Percentiles rank a stretch among this genome's conserved stretches.
Evolutionary conservation across 2,329 filamentous ascomycete genomes (phyloP).

Genomic region (Alternaria ventricosa): DNA sequence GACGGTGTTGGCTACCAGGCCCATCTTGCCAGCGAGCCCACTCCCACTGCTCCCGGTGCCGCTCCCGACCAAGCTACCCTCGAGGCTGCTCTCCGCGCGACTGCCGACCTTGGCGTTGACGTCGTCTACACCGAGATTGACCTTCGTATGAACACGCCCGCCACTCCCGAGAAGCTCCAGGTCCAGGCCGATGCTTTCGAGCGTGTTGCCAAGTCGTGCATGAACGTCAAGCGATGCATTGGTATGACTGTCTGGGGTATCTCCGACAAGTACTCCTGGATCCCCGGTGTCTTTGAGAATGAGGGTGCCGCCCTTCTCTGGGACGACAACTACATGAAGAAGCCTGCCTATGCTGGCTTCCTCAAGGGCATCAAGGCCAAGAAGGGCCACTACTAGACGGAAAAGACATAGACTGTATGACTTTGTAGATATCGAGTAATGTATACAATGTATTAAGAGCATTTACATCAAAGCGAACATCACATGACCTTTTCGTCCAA

Average conservation of each 20-base stretch:
- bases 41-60: constrained; percentile 49
- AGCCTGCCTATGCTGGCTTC: constrained; percentile 45
- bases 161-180: constrained; percentile 50
- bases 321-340: constrained; percentile 43
- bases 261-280: constrained; percentile 51
- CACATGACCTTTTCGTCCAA: neutral
- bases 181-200: constrained; percentile 59
- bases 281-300: constrained; percentile 46
- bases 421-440: neutral
- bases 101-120: constrained; percentile 61
- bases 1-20: constrained; percentile 70
- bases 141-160: constrained; percentile 59
- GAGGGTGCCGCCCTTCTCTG: constrained; percentile 48
- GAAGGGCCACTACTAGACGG: constrained; percentile 5
- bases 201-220: constrained; percentile 46
- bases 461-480: neutral
- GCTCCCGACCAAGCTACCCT: constrained; percentile 57
- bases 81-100: constrained; percentile 58
- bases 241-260: constrained; percentile 58
- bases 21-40: constrained; percentile 62
- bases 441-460: neutral
- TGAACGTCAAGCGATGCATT: constrained; percentile 47
- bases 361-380: constrained; percentile 31
- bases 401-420: neutral
- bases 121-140: constrained; percentile 69